These are phyloP conservation scores for Sordariomycetes sp. DNA, from an alignment of 2,329 filamentous ascomycete species.

Conservation along the genomic window DNA sequence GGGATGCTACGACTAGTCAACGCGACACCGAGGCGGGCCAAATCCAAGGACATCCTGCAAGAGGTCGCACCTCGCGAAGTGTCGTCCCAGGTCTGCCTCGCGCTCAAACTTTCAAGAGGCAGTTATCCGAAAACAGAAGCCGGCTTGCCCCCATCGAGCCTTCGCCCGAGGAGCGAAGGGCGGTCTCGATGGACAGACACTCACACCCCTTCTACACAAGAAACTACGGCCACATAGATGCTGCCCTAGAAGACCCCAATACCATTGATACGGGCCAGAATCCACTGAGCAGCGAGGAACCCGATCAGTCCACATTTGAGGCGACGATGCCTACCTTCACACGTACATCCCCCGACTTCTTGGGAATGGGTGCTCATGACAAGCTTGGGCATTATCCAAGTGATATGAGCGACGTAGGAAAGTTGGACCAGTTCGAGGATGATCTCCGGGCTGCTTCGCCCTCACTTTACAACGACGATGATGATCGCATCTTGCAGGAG, in stretches of 20 bases:
- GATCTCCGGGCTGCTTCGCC: not conserved
- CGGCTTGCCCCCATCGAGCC: slow-evolving; percentile 59
- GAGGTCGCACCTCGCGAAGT: slow-evolving; percentile 40
- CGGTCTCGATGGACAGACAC: slow-evolving; percentile 55
- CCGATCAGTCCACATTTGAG: not conserved
- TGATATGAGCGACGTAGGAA: too few species aligned
- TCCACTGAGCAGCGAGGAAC: too few species aligned
- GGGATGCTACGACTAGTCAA: not conserved
- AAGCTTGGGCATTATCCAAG: too few species aligned
- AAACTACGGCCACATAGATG: not conserved
- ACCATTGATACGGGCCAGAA: not conserved
- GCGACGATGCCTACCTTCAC: not conserved
- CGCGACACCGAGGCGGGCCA: too few species aligned
- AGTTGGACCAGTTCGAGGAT: not conserved
- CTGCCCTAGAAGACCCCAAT: not conserved
- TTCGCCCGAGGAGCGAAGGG: slow-evolving; percentile 58
- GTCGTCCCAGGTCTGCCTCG: slow-evolving; percentile 75
- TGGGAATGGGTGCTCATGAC: too few species aligned
- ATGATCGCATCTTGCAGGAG: too few species aligned
- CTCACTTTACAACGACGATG: not conserved
- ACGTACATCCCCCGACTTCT: too few species aligned
- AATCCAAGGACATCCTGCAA: too few species aligned
- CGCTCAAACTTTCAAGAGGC: slow-evolving; percentile 70
- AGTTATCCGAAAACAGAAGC: slow-evolving; percentile 71
- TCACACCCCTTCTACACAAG: slow-evolving; percentile 15